Base-by-base conservation (phyloP, 768 basidiomycete species). In the Suillus subalutaceus region DNA sequence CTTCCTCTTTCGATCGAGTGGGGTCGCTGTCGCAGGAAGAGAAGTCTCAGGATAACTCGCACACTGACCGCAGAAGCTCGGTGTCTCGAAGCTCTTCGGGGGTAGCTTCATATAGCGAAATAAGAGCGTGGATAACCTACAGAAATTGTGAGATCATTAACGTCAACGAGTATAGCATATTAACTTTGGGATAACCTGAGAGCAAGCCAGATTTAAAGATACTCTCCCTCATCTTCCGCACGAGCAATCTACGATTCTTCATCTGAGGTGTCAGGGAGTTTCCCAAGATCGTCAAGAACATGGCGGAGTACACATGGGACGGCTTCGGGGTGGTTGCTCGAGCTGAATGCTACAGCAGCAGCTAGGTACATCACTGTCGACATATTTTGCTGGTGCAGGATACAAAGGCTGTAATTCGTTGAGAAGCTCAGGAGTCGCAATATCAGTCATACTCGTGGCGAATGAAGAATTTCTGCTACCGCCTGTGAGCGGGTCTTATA, bases 131-230 rank as follows among this genome's bases (percentile, higher is more conserved):
- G 26, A 26, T 26, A 26, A 83, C 76, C 88, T 88, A 63, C 41
- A 65, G 23, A 50, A 26, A 4, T 40, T 40, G 41, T 62, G 37
- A 62, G 32, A 59, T 41, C 38, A 10, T 18, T 15, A 20, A 41
- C 10, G 6, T 41, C 50, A 20, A 23, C 4, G 46, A 13, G 26
- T 53, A 57, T 9, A 20, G 18, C 60, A 30, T n/a, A 23, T 4
- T 66, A 68, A 89, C 90, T 77, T 82, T 85, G 6, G 88, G 82
- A 69, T 85, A 87, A 9, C 89, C 90, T 26, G 80, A 79, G 23
- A 84, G 79, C 68, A 88, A 70, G 4, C 87, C 89, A 6, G 85
- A 81, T 71, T 89, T 89, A 77, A 91, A 84, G 6, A 90, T 67
- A 0, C 83, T 84, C 65, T 91, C 90, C 35, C 87, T 79, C 23